These are phyloP conservation scores for Yamadazyma triangularis DNA, from an alignment of 1,139 yeast species.

Conservation along the genomic window DNA sequence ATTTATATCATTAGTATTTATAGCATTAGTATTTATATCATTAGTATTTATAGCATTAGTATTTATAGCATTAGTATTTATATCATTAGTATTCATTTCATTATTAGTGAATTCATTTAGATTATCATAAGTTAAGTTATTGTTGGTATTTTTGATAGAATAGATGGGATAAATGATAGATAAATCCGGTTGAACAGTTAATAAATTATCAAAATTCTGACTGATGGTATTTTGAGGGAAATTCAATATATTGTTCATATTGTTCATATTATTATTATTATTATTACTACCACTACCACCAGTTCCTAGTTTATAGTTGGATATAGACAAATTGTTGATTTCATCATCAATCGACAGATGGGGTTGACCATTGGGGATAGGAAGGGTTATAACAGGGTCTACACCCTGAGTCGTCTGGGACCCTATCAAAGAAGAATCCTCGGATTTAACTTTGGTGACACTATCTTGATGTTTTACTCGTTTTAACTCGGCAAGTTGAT, in stretches of 20 bases:
- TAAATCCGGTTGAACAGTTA: constrained; percentile 16
- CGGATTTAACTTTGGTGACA: background rate
- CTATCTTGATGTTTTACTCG: constrained; percentile 11
- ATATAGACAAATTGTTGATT: constrained; percentile 11
- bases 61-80: background rate
- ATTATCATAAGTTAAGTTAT: constrained; percentile 4
- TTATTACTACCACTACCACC: background rate
- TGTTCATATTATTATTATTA: constrained; percentile 5
- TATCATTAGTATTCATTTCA: background rate
- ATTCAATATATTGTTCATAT: constrained; percentile 16
- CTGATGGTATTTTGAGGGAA: constrained; percentile 15
- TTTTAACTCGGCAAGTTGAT: constrained; percentile 28
- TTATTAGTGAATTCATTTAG: background rate
- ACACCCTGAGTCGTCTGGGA: background rate
- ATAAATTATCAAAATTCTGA: constrained; percentile 28
- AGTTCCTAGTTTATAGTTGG: background rate
- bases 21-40: too few species aligned
- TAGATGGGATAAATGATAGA: constrained; percentile 40
- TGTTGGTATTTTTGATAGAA: constrained; percentile 18
- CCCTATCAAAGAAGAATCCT: background rate
- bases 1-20: too few species aligned
- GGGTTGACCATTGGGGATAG: constrained; percentile 4
- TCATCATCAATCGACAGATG: constrained; percentile 8
- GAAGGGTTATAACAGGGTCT: background rate
- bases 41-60: too few species aligned